Evolutionary conservation across 2,329 filamentous ascomycete species (phyloP), one percentile per base, ranked within the genome.

Genomic region (Zymoseptoria tritici): DNA sequence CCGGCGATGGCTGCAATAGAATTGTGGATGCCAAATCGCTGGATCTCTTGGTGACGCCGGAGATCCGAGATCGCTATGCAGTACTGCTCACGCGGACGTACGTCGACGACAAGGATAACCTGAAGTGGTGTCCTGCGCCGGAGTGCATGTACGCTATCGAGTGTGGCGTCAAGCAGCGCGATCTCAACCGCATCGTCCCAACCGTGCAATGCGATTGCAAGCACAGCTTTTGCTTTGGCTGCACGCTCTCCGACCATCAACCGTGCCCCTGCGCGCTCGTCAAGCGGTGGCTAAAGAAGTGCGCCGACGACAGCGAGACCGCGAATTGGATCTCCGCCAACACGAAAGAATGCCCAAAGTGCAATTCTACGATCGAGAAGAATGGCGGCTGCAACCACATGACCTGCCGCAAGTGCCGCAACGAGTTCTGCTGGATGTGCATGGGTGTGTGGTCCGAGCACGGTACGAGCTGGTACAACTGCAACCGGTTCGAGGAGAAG

Each of bases 351-450:
- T 99, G 94, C 65, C 93, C 94, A 0, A 94, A 89, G 73, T 99
- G 94, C 75, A 86, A 90, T 67, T 97, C 93, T 2, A 99, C 94
- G 0, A 99, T 99, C 52, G 94, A 99, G 77, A 99, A 99, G 83
- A 99, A 99, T 66, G 92, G 92, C 56, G 92, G 92, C 3, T 97
- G 92, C 79, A 97, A 97, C 77, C 92, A 97, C 75, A 97, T 97
- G 92, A 97, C 92, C 0, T 97, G 92, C 73, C 82, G 92, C 59
- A 97, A 97, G 75, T 97, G 92, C 79, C 91, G 91, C 71, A 87
- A 97, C 71, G 92, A 97, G 71, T 97, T 99, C 71, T 99, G 94
- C 78, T 99, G 94, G 94, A 97, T 99, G 89, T 99, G 94, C 72
- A 99, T 99, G 94, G 94, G 94, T 0, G 80, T 96, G 0, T 99